Evolutionary conservation across 1,284 basidiomycete genomes (phyloP), one percentile per base, ranked within the genome.

Genomic region (Laetiporus sulphureus): DNA sequence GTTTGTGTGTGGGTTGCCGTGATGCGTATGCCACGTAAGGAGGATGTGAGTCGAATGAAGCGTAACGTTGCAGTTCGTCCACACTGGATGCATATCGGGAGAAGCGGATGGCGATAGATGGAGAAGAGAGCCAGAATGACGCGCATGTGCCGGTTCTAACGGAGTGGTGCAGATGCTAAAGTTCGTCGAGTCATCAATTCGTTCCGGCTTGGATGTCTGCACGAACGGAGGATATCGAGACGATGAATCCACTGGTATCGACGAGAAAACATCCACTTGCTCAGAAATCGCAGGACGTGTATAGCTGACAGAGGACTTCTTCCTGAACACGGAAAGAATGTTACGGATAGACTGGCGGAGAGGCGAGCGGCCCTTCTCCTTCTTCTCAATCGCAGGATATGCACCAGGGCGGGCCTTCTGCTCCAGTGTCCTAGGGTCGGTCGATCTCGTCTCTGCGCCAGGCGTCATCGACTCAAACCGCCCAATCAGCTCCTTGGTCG

Each of bases 341-440:
- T 78, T 84, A 32, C 73, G 71, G 51, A 86, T 67, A 18, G 82
- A 85, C 53, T 75, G 75, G 25, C 79, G 72, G 33, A 85, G 64
- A 2, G 77, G 77, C 13, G 77, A 80, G n/a, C 60, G 54, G 13
- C 53, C 52, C 43, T 58, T 60, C 37, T 46, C 48, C 38, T 52
- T 56, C 45, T 48, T 53, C 36, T 54, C 49, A 3, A 36, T 19
- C 5, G 42, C 33, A 16, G 23, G 31, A 19, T 46, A 38, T 12
- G 43, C 20, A 32, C 37, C 32, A 18, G 43, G 31, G 5, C 33
- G 29, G 25, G 15, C 4, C 7, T 19, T 35, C n/a, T 41, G 30
- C 31, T 6, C 34, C 20, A n/a, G 41, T 3, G 21, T 34, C 32
- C 23, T 21, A 25, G 2, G 20, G 32, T 22, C 23, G 34, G 34